These are phyloP conservation scores for Scedosporium minutisporum DNA, from an alignment of 2,329 filamentous ascomycete species.

Conservation along the genomic window DNA sequence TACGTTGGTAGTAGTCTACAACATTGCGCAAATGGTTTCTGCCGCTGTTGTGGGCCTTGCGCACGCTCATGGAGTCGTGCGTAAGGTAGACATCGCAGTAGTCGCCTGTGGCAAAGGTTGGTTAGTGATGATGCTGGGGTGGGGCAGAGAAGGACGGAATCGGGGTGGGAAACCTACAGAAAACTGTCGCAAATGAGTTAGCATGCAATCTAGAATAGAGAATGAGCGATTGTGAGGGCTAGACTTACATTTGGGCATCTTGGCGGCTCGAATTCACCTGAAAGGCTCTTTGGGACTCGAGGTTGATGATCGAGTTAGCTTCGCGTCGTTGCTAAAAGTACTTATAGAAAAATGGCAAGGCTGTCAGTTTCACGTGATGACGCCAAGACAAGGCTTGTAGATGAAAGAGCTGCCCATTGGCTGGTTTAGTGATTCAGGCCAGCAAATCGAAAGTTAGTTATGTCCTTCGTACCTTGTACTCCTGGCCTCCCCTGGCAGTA, in stretches of 20 bases:
- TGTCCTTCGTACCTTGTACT: too few relatives aligned
- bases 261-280: slow-evolving; percentile 17
- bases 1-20: slow-evolving; percentile 95
- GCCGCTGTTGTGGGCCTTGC: slow-evolving; percentile 95
- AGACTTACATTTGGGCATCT: slow-evolving; percentile 80
- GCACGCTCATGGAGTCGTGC: slow-evolving; percentile 99
- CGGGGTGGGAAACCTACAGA: slow-evolving; percentile 15
- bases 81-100: slow-evolving; percentile 99
- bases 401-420: neutral
- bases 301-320: neutral
- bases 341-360: neutral
- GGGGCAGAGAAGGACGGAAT: slow-evolving; percentile 13
- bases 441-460: neutral
- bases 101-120: slow-evolving; percentile 46
- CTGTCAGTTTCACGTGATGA: neutral
- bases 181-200: slow-evolving; percentile 16
- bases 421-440: neutral
- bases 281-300: neutral
- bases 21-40: slow-evolving; percentile 97
- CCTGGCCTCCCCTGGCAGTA: neutral
- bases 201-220: slow-evolving; percentile 23
- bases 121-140: slow-evolving; percentile 13
- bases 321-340: neutral
- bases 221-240: slow-evolving; percentile 8
- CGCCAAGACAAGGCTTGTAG: slow-evolving; percentile 1